Evolutionary conservation across 768 basidiomycete genomes (phyloP).

Genomic region (Phylloporus sp.): DNA sequence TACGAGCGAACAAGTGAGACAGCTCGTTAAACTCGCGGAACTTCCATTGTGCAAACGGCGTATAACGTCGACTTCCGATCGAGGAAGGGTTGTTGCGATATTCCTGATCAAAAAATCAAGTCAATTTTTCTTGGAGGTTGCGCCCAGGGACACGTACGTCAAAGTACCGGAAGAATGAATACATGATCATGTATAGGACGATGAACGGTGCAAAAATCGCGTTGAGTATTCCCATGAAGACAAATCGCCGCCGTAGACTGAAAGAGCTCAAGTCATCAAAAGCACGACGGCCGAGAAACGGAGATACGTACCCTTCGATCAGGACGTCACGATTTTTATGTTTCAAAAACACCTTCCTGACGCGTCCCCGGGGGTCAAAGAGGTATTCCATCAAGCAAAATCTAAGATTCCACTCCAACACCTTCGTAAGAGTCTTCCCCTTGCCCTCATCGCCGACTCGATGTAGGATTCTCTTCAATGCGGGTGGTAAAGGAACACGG

Average conservation of each 20-base stretch:
- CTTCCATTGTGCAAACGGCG: slow-evolving; percentile 95
- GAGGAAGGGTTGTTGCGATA: slow-evolving; percentile 98
- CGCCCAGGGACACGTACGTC: slow-evolving; percentile 56
- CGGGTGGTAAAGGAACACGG: slow-evolving; percentile 67
- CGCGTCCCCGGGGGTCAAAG: slow-evolving; percentile 85
- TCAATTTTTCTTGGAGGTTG: background rate
- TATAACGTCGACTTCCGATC: slow-evolving; percentile 88
- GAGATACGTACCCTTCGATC: slow-evolving; percentile 69
- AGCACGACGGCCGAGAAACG: background rate
- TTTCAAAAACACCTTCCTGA: slow-evolving; percentile 87
- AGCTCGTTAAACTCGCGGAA: slow-evolving; percentile 99
- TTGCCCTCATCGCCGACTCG: slow-evolving; percentile 50
- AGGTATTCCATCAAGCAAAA: slow-evolving; percentile 95
- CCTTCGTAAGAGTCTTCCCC: slow-evolving; percentile 78
- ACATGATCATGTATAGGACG: slow-evolving; percentile 92
- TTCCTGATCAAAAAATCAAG: slow-evolving; percentile 52
- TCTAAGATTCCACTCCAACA: slow-evolving; percentile 94
- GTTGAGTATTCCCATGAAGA: slow-evolving; percentile 96
- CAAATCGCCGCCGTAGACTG: slow-evolving; percentile 79
- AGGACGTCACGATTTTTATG: slow-evolving; percentile 71
- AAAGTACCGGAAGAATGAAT: slow-evolving; percentile 99
- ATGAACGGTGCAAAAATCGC: slow-evolving; percentile 96
- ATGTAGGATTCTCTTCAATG: slow-evolving; percentile 48
- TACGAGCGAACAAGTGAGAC: slow-evolving; percentile 82
- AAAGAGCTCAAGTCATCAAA: slow-evolving; percentile 1